These are phyloP conservation scores for Marasmius fiardii DNA, from an alignment of 1,284 basidiomycete species.

Conservation along the genomic window DNA sequence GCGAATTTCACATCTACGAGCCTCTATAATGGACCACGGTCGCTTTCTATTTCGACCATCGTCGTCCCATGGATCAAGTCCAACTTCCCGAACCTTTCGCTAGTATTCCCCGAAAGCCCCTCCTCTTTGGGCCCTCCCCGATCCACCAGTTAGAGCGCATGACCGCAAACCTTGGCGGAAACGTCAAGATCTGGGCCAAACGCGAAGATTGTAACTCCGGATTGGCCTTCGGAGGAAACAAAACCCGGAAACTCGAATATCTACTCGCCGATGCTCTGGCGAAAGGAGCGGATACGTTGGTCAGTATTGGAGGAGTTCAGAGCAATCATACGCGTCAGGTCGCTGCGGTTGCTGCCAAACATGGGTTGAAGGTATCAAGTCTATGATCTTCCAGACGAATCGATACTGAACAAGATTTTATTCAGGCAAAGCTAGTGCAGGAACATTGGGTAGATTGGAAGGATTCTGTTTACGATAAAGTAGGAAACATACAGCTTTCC, in stretches of 20 bases:
- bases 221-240: conserved; percentile 23
- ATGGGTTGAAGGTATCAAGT: conserved; percentile 19
- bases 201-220: conserved; percentile 25
- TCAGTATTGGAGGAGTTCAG: conserved; percentile 25
- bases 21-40: no score
- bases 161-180: conserved; percentile 13
- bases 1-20: no score
- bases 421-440: conserved; percentile 22
- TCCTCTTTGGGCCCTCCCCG: conserved; percentile 13
- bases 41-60: neutral
- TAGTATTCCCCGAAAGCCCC: conserved; percentile 8
- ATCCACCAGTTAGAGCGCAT: conserved; percentile 15
- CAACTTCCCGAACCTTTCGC: conserved; percentile 13
- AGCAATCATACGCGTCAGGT: conserved; percentile 26
- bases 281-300: conserved; percentile 20
- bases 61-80: neutral
- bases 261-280: conserved; percentile 20
- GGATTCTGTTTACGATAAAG: conserved; percentile 20
- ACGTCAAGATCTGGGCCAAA: conserved; percentile 23
- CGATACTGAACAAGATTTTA: neutral
- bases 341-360: conserved; percentile 23
- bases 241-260: conserved; percentile 24
- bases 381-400: neutral
- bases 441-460: conserved; percentile 24
- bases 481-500: conserved; percentile 23